Conservation (phyloP, 2,329 filamentous ascomycete genomes). For the Venturia carpophila region DNA sequence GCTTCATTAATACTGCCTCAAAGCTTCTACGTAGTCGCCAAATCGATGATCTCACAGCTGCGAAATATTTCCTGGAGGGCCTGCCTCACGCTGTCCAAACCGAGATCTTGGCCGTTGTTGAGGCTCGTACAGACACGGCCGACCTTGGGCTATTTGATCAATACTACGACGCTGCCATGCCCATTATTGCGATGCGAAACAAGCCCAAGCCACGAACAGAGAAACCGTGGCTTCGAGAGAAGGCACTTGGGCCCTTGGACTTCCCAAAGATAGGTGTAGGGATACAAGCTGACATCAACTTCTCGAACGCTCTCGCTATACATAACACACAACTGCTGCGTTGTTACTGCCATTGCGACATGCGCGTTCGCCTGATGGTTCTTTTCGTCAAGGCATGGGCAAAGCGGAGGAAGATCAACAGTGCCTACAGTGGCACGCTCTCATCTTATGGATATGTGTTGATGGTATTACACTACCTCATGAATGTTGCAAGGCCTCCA, state of each 20-base stretch:
- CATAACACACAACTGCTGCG: conserved; percentile 77
- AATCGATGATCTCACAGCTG: conserved; percentile 12
- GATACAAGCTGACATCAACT: conserved; percentile 91
- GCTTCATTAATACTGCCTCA: conserved; percentile 15
- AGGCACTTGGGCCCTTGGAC: conserved; percentile 51
- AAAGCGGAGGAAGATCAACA: conserved; percentile 77
- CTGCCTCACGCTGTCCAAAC: neutral
- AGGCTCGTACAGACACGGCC: neutral
- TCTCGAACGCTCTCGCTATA: conserved; percentile 72
- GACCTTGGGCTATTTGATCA: conserved; percentile 8
- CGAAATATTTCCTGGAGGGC: conserved; percentile 14
- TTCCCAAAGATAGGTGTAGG: conserved; percentile 70
- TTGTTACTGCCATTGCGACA: conserved; percentile 74
- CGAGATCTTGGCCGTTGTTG: neutral
- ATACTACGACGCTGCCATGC: conserved; percentile 14
- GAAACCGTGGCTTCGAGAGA: conserved; percentile 38
- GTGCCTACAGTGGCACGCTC: conserved; percentile 74
- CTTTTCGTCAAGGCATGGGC: conserved; percentile 90
- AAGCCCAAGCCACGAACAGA: neutral
- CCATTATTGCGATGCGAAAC: neutral
- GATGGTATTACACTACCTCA: conserved; percentile 85
- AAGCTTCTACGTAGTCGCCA: conserved; percentile 5
- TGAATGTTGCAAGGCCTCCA: conserved; percentile 72
- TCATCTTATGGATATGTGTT: conserved; percentile 87
- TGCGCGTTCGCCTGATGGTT: conserved; percentile 68